phyloP scores from a whole-genome alignment of 1,284 basidiomycete genomes.

The Pseudozyma sp. region DNA sequence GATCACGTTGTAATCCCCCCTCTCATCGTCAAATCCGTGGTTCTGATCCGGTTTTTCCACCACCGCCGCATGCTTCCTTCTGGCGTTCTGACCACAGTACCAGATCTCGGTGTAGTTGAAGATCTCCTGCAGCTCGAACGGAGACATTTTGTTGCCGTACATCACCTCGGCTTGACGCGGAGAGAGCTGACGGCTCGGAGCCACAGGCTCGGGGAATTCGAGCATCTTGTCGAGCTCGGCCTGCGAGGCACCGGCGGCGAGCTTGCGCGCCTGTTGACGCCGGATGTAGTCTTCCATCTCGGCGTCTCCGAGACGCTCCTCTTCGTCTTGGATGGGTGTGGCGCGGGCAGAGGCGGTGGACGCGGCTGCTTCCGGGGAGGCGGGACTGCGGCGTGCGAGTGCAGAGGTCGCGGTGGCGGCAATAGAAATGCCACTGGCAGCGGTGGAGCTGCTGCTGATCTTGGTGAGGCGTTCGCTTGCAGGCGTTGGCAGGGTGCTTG shows the following conservation, averaged over 20 bases:
- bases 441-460: slow-evolving; percentile 15
- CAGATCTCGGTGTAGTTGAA: slow-evolving; percentile 87
- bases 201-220: slow-evolving; percentile 88
- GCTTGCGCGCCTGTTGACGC: slow-evolving; percentile 86
- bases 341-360: slow-evolving; percentile 28
- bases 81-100: slow-evolving; percentile 75
- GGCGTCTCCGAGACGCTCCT: slow-evolving; percentile 89
- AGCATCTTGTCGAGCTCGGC: slow-evolving; percentile 89
- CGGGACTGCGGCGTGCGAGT: slow-evolving; percentile 34
- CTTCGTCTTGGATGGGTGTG: slow-evolving; percentile 73
- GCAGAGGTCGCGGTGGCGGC: neutral
- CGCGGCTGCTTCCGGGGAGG: slow-evolving; percentile 24
- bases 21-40: slow-evolving; percentile 96
- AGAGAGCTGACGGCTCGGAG: slow-evolving; percentile 77
- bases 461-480: slow-evolving; percentile 29
- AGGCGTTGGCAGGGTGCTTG: slow-evolving; percentile 14
- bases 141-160: slow-evolving; percentile 69
- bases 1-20: slow-evolving; percentile 94
- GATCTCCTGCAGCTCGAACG: slow-evolving; percentile 89
- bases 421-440: no score
- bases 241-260: slow-evolving; percentile 80
- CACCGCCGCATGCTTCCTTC: slow-evolving; percentile 58
- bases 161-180: slow-evolving; percentile 73
- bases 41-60: slow-evolving; percentile 85
- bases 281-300: slow-evolving; percentile 96